Evolutionary conservation across 2,329 filamentous ascomycete species (phyloP), one percentile per base, ranked within the genome.

Genomic region (Ascochyta clinopodiicola): DNA sequence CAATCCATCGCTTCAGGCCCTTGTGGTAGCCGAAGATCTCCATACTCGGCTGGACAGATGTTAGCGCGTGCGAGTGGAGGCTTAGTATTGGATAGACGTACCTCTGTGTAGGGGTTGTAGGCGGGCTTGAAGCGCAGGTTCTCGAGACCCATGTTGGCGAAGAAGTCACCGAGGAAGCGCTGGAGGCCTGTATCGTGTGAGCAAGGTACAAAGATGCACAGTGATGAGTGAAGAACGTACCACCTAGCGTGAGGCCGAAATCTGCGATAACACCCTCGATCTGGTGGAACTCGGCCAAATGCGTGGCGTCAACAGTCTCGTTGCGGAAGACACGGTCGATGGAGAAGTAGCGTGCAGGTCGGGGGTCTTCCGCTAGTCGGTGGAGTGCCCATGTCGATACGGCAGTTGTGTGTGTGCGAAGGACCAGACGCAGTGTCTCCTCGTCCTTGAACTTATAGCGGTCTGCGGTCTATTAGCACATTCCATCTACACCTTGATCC

Each of bases 251-350:
- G 60, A 99, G 83, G 32, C 89, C 90, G 75, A 96, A 98, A 78
- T 99, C 95, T 24, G 95, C 95, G 78, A 99, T 98, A 45, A 99
- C 94, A 77, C 95, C 95, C 79, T 99, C 95, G 31, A 98, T 91
- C 75, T 99, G 95, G 80, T 99, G 95, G 84, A 99, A 99, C 78
- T 99, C 95, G 35, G 92, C 93, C 71, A 99, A 79, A 82, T 99
- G 95, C 8, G 95, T 99, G 13, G 93, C 93, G 72, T 99, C 95
- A 55, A 99, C 93, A 2, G 92, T 92, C 79, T 99, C 95, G 77
- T 99, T 99, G 64, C 92, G 87, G 88, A 99, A 99, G 58, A 99
- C 95, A 50, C 95, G 88, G 78, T 99, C 95, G 74, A 99, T 99
- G 59, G 92, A 96, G 82, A 99, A 99, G 82, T 96, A 98, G 59